Base-by-base conservation (phyloP, 2,329 filamentous ascomycete genomes). In the Truncatella angustata region DNA sequence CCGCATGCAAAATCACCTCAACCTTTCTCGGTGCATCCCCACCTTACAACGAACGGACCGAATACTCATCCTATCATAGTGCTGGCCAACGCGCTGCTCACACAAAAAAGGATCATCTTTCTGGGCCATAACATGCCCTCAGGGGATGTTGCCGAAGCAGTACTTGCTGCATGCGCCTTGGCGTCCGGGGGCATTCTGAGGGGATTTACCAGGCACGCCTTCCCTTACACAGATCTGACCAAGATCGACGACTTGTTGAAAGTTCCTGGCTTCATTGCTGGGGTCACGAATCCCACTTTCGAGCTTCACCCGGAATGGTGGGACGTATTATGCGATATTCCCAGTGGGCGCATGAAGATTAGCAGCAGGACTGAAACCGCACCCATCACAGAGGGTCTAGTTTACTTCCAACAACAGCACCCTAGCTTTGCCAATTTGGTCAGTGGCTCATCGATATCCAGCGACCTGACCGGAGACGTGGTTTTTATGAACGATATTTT, bases 201-300 rank as follows among this genome's bases (percentile, higher is more conserved):
- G 52, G 94, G 94, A 24, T 99, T 99, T 70, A 96, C 93, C 7
- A 84, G 94, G 16, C 91, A 97, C 71, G 94, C 94, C 1, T 99
- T 99, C 66, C 94, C 94, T 2, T 99, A 99, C 66, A 99, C 94
- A 1, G 94, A 99, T 73, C 79, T 99, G 39, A 97, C 91, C 58
- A 99, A 99, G 72, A 92, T 99, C 54, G 94, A 99, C 60, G 94
- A 97, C 66, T 80, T 99, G 10, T 80, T 99, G 44, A 93, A 95
- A 63, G 94, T 99, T 0, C 93, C 94, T 5, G 94, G 94, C 2
- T 99, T 99, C 70, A 96, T 99, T 62, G 94, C 94, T 3, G 94
- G 94, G 52, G 94, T 99, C 36, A 99, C 93, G 1, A 99, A 99
- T 66, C 94, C 94, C 5, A 93, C 91, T 0, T 99, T 99, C 67